These are phyloP conservation scores for Acer campestre DNA, from an alignment of 345 rosid genomes.

Conservation along the genomic window DNA sequence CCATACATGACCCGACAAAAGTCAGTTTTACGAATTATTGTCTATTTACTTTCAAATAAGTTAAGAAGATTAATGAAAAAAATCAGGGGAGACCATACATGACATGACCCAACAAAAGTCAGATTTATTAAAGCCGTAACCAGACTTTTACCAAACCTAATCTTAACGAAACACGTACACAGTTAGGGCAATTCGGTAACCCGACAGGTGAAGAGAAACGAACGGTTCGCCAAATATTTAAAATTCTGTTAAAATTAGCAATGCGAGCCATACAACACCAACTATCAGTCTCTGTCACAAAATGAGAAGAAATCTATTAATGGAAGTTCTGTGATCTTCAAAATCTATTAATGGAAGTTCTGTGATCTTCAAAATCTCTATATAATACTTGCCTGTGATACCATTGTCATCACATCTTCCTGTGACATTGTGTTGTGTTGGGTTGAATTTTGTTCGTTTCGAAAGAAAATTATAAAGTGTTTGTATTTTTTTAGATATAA, in stretches of 20 bases:
- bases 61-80: no score
- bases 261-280: no score
- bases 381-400: not conserved
- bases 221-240: not conserved
- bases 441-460: not conserved
- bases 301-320: not conserved
- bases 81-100: not conserved
- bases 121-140: no score
- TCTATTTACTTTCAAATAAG: no score
- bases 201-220: not conserved
- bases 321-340: no score
- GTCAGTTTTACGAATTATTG: no score
- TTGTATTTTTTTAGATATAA: no score
- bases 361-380: not conserved
- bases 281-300: no score
- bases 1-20: no score
- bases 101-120: not conserved
- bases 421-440: no score
- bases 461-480: no score
- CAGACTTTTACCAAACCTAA: not conserved
- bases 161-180: no score
- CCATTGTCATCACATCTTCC: not conserved
- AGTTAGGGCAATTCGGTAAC: not conserved
- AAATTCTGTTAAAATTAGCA: not conserved
- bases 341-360: not conserved